phyloP scores from a whole-genome alignment of 495 filamentous ascomycete species.

The Penicillium subrubescens region DNA sequence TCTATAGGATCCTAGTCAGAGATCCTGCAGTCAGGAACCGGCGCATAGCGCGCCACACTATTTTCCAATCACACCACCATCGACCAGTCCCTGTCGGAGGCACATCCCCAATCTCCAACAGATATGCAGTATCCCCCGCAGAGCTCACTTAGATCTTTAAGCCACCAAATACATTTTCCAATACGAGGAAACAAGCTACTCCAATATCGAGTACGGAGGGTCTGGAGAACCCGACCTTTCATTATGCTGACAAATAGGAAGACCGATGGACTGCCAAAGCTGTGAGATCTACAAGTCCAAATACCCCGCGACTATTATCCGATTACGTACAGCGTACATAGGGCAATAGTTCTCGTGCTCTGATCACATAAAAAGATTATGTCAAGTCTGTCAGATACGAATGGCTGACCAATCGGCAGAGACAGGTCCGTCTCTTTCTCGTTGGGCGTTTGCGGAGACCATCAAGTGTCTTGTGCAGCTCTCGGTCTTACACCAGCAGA shows the following conservation, averaged over 20 bases:
- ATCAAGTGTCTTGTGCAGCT: background rate
- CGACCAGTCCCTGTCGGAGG: background rate
- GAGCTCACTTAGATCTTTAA: slow-evolving; percentile 11
- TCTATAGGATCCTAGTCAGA: background rate
- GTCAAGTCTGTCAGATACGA: background rate
- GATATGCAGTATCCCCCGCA: background rate
- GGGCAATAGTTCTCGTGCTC: background rate
- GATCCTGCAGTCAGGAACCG: background rate
- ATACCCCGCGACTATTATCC: background rate
- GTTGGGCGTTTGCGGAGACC: background rate
- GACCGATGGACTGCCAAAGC: no score
- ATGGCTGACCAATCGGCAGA: slow-evolving; percentile 9
- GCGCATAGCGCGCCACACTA: slow-evolving; percentile 14
- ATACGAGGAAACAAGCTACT: background rate
- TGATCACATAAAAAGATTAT: background rate
- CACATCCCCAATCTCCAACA: background rate
- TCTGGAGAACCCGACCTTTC: background rate
- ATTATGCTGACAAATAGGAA: slow-evolving; percentile 3
- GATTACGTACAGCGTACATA: background rate
- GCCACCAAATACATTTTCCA: background rate
- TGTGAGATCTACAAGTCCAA: background rate
- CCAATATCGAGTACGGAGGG: background rate
- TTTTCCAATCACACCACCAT: background rate
- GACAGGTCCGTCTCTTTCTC: background rate
- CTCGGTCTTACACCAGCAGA: background rate